These are phyloP conservation scores for Aspergillus avenaceus DNA, from an alignment of 495 filamentous ascomycete species.

Conservation along the genomic window DNA sequence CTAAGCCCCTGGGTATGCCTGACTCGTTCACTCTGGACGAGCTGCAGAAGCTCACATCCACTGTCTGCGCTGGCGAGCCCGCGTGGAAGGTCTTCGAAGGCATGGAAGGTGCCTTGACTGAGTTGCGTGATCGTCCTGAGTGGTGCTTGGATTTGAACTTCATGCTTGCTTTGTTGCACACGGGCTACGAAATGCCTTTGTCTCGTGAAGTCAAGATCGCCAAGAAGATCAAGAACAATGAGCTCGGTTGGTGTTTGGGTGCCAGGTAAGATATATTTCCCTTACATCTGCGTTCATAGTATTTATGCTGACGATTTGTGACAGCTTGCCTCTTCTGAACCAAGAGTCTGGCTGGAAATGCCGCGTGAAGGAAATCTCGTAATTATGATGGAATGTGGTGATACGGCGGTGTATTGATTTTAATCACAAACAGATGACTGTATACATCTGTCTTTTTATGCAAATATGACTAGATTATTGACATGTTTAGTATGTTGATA, in stretches of 20 bases:
- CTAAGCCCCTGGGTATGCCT: constrained; percentile 87
- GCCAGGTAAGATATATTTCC: constrained; percentile 63
- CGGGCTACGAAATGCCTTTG: constrained; percentile 96
- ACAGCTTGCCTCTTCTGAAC: constrained; percentile 68
- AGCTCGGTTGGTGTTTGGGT: constrained; percentile 96
- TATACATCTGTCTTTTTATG: constrained; percentile 11
- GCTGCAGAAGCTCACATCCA: constrained; percentile 73
- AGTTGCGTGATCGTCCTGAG: constrained; percentile 77
- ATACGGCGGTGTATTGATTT: constrained; percentile 7
- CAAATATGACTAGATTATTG: constrained; percentile 23
- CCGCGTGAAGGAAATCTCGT: constrained; percentile 60
- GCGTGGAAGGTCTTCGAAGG: constrained; percentile 74
- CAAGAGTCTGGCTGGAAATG: constrained; percentile 75
- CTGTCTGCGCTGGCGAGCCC: constrained; percentile 76
- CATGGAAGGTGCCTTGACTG: constrained; percentile 64
- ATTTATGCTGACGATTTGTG: constrained; percentile 26
- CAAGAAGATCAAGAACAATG: constrained; percentile 97
- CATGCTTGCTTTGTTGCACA: constrained; percentile 87
- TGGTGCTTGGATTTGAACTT: constrained; percentile 94
- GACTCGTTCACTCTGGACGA: constrained; percentile 88
- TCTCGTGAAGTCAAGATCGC: constrained; percentile 94
- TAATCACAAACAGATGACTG: constrained; percentile 1
- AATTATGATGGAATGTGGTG: constrained; percentile 19
- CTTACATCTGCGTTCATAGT: constrained; percentile 1
- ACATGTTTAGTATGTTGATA: constrained; percentile 6